A percentile compares a stretch with the other conserved stretches of the same genome.
Evolutionary conservation across 495 filamentous ascomycete genomes (phyloP).

Genomic region (Penicillium pulvis): DNA sequence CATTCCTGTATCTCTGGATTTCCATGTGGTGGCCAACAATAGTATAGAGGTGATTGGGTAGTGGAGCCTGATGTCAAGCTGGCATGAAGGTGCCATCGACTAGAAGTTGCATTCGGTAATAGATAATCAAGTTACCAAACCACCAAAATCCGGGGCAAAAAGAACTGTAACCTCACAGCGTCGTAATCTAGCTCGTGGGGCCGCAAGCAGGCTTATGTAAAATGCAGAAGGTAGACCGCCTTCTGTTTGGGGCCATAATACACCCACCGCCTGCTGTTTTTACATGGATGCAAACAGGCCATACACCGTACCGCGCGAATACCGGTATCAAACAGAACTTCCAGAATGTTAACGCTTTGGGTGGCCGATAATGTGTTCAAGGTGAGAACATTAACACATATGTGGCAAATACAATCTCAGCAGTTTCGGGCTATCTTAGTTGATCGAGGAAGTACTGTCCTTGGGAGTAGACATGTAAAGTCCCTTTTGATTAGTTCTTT

Average conservation of each 20-base stretch:
- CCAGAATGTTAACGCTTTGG: no score
- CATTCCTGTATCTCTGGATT: background rate
- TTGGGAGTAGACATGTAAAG: no score
- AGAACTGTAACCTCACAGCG: slow-evolving; percentile 28
- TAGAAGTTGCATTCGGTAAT: slow-evolving; percentile 42
- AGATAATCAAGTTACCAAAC: slow-evolving; percentile 9
- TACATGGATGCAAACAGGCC: background rate
- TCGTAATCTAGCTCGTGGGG: slow-evolving; percentile 19
- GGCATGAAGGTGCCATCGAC: slow-evolving; percentile 26
- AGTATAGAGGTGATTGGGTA: slow-evolving; percentile 5
- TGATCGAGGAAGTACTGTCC: no score
- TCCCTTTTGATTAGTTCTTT: no score
- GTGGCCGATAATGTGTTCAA: no score
- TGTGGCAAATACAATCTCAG: no score
- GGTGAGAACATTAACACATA: no score
- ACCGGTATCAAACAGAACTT: no score
- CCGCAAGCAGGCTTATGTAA: slow-evolving; percentile 4
- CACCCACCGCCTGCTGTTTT: slow-evolving; percentile 1
- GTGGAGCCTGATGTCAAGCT: slow-evolving; percentile 12
- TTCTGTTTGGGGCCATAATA: background rate
- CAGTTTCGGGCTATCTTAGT: no score
- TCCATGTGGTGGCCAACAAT: slow-evolving; percentile 30
- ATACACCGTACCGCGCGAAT: background rate
- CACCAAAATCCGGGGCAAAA: slow-evolving; percentile 5
- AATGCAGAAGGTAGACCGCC: background rate